Conservation (phyloP, 176 grass and related monocot species). For the maize (Zea mays) region DNA sequence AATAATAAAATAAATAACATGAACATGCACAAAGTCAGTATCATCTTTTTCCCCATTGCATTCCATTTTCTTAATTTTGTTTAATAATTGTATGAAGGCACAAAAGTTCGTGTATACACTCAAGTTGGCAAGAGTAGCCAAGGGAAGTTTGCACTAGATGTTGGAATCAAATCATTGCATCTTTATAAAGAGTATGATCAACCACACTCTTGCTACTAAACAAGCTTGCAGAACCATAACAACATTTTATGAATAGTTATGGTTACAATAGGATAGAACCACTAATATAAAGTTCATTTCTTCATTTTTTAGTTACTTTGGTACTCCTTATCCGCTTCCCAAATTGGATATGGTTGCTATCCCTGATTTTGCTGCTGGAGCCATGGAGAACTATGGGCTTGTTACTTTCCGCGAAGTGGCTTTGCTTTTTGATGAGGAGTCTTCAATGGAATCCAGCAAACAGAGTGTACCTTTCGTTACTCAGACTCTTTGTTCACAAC, state of each 20-base stretch:
- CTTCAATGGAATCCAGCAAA: constrained; percentile 60
- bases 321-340: constrained; percentile 78
- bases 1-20: not conserved
- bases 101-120: constrained; percentile 74
- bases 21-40: not conserved
- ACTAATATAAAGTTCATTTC: constrained; percentile 28
- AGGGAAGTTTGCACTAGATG: constrained; percentile 88
- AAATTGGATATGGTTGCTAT: constrained; percentile 97
- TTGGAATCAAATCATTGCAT: constrained; percentile 71
- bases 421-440: constrained; percentile 77
- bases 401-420: constrained; percentile 67
- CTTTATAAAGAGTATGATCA: constrained; percentile 72
- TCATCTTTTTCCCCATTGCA: not conserved
- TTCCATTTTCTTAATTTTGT: constrained; percentile 22
- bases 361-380: constrained; percentile 83
- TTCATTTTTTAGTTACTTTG: constrained; percentile 69
- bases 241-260: constrained; percentile 8
- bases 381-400: constrained; percentile 97
- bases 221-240: constrained; percentile 19
- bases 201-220: constrained; percentile 13
- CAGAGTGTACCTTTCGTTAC: constrained; percentile 41
- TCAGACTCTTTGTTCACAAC: constrained; percentile 26
- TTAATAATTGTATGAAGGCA: constrained; percentile 52
- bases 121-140: constrained; percentile 68
- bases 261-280: not conserved